Conservation (phyloP, 352 stramenopile species). For the Globisporangium emineosum region DNA sequence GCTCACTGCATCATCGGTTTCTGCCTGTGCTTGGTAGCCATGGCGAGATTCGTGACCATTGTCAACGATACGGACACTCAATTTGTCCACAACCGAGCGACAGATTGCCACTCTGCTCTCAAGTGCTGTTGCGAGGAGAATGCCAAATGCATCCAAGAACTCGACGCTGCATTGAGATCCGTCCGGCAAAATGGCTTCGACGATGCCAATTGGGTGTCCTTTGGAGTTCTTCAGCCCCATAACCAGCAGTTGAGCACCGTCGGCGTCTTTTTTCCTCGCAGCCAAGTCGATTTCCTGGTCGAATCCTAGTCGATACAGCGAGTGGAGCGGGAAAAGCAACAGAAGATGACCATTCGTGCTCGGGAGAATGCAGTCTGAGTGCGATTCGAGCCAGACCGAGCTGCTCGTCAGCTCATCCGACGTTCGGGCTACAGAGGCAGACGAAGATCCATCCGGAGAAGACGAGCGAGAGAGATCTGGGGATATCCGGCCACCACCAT, state of each 20-base stretch:
- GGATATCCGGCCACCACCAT: not conserved
- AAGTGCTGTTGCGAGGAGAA: conserved; percentile 18
- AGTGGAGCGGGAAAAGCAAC: conserved; percentile 13
- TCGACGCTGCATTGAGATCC: conserved; percentile 3
- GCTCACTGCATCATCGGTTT: not conserved
- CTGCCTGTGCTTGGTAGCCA: not conserved
- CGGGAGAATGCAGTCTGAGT: conserved; percentile 7
- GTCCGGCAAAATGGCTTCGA: conserved; percentile 18
- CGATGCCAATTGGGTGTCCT: conserved; percentile 11
- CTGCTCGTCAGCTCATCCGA: not conserved
- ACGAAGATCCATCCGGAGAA: conserved; percentile 1
- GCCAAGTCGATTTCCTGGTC: conserved; percentile 16
- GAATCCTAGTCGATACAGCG: conserved; percentile 9
- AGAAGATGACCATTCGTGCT: conserved; percentile 20
- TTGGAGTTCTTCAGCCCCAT: conserved; percentile 13
- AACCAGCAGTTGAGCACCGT: conserved; percentile 16
- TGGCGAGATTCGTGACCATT: not conserved
- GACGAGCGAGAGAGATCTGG: conserved; percentile 3
- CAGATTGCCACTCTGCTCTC: conserved; percentile 15
- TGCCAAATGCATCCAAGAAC: conserved; percentile 22
- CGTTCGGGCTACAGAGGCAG: not conserved
- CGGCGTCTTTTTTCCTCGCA: not conserved
- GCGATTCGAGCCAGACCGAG: conserved; percentile 5
- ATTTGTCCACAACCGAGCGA: conserved; percentile 11
- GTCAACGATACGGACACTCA: conserved; percentile 14